Percentiles rank a stretch among this genome's conserved stretches.
phyloP scores from a whole-genome alignment of 176 grass and related monocot genomes.

The Poa annua region DNA sequence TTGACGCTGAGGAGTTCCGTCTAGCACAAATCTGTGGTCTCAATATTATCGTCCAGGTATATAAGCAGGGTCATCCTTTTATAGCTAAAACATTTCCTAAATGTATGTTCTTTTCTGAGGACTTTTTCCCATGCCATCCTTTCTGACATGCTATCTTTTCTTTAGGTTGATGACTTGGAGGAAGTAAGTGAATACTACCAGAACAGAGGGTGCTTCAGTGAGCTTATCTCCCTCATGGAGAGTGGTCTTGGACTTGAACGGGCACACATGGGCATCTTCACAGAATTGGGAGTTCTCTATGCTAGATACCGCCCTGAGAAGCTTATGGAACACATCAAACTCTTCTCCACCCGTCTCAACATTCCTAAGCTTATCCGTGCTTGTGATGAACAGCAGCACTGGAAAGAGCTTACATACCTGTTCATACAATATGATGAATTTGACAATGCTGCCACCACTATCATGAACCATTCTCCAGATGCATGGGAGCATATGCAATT shows the following conservation, averaged over 20 bases:
- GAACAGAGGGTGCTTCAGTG: slow-evolving; percentile 96
- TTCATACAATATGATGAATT: slow-evolving; percentile 98
- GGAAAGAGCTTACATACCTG: slow-evolving; percentile 95
- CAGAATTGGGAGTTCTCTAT: slow-evolving; percentile 90
- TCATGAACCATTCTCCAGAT: slow-evolving; percentile 98
- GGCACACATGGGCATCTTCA: slow-evolving; percentile 98
- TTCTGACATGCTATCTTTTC: slow-evolving; percentile 39
- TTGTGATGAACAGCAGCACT: slow-evolving; percentile 98
- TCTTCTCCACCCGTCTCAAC: slow-evolving; percentile 94
- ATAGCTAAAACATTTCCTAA: not conserved
- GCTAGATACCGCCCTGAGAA: slow-evolving; percentile 93
- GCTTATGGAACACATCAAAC: slow-evolving; percentile 99
- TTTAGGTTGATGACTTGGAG: slow-evolving; percentile 97
- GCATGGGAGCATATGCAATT: slow-evolving; percentile 99
- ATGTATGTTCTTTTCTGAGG: not conserved
- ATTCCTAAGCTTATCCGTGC: slow-evolving; percentile 95
- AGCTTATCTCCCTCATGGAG: slow-evolving; percentile 98
- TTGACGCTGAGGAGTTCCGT: slow-evolving; percentile 95
- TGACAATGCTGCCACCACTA: slow-evolving; percentile 93
- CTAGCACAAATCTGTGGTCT: slow-evolving; percentile 95
- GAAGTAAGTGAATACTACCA: slow-evolving; percentile 97
- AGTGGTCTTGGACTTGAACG: slow-evolving; percentile 92
- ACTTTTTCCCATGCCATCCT: not conserved
- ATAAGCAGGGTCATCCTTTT: not conserved
- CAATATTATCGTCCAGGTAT: slow-evolving; percentile 96